These are phyloP conservation scores for Puccinia coronata DNA, from an alignment of 1,284 basidiomycete species.

Conservation along the genomic window DNA sequence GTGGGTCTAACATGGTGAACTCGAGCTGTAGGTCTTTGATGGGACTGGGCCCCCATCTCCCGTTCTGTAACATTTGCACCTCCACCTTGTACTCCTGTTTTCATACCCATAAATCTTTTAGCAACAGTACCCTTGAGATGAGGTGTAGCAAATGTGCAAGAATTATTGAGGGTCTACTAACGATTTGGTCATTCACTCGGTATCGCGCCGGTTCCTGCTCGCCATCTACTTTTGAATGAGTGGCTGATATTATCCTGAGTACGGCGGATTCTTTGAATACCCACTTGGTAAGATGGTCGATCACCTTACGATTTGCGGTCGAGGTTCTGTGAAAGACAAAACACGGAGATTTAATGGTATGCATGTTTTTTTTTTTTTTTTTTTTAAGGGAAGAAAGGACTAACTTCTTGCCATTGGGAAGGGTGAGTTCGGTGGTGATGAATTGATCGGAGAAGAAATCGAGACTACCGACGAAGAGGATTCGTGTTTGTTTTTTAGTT, in stretches of 20 bases:
- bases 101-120: not conserved
- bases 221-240: constrained; percentile 69
- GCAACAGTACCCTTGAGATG: no score
- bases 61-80: constrained; percentile 69
- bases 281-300: constrained; percentile 77
- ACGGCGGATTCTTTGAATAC: constrained; percentile 84
- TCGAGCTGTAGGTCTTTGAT: constrained; percentile 82
- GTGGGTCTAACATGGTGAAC: constrained; percentile 97
- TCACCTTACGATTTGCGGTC: constrained; percentile 72
- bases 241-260: constrained; percentile 72
- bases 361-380: no score
- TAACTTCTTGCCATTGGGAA: constrained; percentile 43
- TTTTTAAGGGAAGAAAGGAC: no score
- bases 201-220: constrained; percentile 68
- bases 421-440: constrained; percentile 24
- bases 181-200: constrained; percentile 82
- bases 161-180: constrained; percentile 58
- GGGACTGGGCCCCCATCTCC: constrained; percentile 72
- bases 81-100: constrained; percentile 72
- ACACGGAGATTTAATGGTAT: not conserved
- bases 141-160: no score
- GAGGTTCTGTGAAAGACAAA: not conserved
- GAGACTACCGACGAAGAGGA: constrained; percentile 77
- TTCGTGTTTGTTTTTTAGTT: constrained; percentile 73
- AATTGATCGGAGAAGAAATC: constrained; percentile 69